Evolutionary conservation across 129 eudicot species (phyloP), one percentile per base, ranked within the genome.

Genomic region (Helianthus tuberosus): DNA sequence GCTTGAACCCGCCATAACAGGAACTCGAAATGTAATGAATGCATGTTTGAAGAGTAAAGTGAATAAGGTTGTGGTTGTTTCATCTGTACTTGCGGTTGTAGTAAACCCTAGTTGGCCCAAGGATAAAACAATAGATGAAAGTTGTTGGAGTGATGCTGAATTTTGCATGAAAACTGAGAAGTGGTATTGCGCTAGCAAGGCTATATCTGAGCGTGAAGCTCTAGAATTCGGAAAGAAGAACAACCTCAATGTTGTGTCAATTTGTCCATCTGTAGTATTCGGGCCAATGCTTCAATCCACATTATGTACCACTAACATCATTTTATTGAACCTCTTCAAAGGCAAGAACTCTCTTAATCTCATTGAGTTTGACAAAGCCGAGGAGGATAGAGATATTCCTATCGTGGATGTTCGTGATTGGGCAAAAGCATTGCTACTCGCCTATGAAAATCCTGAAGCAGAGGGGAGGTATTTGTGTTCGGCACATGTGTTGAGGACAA

Each of bases 281-380:
- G 84, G 84, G 54, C 84, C 84, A 65, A 79, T 79, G 84, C 78
- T 83, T 66, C 87, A 79, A 70, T 63, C 75, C 11, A 74, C 71
- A 43, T 9, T 66, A 8, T 74, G 65, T 48, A 62, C 84, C 38
- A 74, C 75, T 47, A 74, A 68, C 67, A 65, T 35, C 3, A 5
- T 32, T 48, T 65, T 77, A 39, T 59, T 77, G 15, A 68, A 68
- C 58, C 46, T 48, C 67, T 38, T 82, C 38, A 71, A 77, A 82
- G 86, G 86, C 73, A 3, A 25, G 12, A 44, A 72, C 48, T 41
- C 68, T 39, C 35, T 69, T 46, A 52, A 69, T 51, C 68, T 72
- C 76, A 8, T 72, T 13, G 76, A 58, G 76, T 12, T 72, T 23
- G 66, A 72, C n/a, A 58, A 23, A 8, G 58, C 54, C 16, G 57